Evolutionary conservation across 805 yeast species (phyloP), one percentile per base, ranked within the genome.

Genomic region (Ogataea trehalophila): DNA sequence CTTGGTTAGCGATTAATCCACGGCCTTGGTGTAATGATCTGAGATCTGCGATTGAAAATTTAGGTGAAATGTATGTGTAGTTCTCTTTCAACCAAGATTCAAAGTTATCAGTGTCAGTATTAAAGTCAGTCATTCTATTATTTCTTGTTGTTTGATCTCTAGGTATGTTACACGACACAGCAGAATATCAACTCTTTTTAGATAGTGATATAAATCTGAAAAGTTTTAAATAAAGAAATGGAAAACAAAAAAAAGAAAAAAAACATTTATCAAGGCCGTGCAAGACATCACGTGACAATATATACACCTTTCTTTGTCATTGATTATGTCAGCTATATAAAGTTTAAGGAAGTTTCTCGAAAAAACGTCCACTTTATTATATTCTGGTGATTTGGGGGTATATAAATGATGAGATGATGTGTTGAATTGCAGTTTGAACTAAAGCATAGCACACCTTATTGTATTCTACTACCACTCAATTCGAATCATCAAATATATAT

Each of bases 21-120:
- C 97, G 72, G 9, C 98, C 98, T 63, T 87, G 89, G 37, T 74
- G 67, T 8, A 63, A 54, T 2, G 53, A 47, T 39, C 95, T 69
- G 36, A 79, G 70, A 65, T 92, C 96, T 2, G 69, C 72, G 5
- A 92, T 70, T 15, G 60, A 55, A 16, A 91, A 69, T 45, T 83
- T 83, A 1, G 78, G 69, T 1, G 87, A 78, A 3, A 87, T 62
- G 13, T 55, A 62, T 9, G 74, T 73, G 5, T 74, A 79, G n/a
- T 65, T 63, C 0, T 48, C 44, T 1, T 52, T 43, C 18, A 81
- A 59, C 84, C 86, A 82, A 1, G 58, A 46, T 2, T 60, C 55
- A 55, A 80, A 83, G 1, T 52, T 51, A 1, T 57, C 50, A 0
- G 85, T 78, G 2, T 64, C 55, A 7, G 49, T n/a, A 4, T 37